Evolutionary conservation across 2,329 filamentous ascomycete species (phyloP), one percentile per base, ranked within the genome.

Genomic region (Aureobasidium sp.): DNA sequence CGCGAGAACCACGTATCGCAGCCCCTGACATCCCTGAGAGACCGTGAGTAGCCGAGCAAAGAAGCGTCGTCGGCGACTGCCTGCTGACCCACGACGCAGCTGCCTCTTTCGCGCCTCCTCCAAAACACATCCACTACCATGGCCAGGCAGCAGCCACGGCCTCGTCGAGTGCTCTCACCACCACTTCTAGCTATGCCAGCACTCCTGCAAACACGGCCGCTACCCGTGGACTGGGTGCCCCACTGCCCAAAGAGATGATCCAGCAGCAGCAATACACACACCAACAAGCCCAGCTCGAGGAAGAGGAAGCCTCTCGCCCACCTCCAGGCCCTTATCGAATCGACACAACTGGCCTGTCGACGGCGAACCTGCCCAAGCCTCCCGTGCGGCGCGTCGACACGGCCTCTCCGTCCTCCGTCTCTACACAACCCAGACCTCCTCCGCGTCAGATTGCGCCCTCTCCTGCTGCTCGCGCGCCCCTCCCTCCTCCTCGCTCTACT

Each of bases 51-150:
- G 11, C 7, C 17, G 6, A 11, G 4, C 9, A 29, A 9, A 27
- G 8, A 20, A 5, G 14, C 22, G 36, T 36, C 11, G 3, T 36
- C 12, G 17, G 14, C 44, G 20, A 12, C 11, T 5, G 2, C 39
- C 6, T 29, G 22, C 49, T 66, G 45, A 66, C 42, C 37, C 8
- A 17, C n/a, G 5, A 14, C 20, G 6, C 44, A 67, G 66, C 90
- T 1, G 74, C 84, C 1, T 83, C 85, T 17, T 96, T 96, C 71
- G 90, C 84, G 2, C 90, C 91, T 27, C 91, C 91, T 29, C 91
- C 91, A 0, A 92, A 84, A 68, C 88, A 83, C 64, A 74, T 78
- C 62, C 77, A 79, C 55, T 81, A 79, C 66, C 76, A 81, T 70
- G 75, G 78, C 62, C 75, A 73, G 15, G 74, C 72, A 7, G 75